Conservation (phyloP, 1,139 yeast species). For the Martiniozyma asiatica region DNA sequence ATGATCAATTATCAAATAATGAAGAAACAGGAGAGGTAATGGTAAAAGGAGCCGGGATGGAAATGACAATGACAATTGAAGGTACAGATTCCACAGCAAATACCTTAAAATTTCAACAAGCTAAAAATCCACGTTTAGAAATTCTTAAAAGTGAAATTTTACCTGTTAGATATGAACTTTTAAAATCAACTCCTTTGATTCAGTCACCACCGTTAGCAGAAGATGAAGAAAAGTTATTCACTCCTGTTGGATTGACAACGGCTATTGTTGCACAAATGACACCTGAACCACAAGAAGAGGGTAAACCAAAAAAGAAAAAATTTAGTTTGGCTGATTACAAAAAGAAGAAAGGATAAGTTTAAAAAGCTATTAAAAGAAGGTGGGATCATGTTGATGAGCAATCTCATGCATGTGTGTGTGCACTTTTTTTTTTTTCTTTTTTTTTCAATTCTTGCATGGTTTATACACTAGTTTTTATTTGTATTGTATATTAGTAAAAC, state of each 20-base stretch:
- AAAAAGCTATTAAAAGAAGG: too few species aligned
- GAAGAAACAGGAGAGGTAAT: background rate
- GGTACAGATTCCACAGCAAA: too few species aligned
- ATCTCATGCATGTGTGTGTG: too few species aligned
- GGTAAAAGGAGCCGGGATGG: background rate
- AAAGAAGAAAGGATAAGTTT: slow-evolving; percentile 17
- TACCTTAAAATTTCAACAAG: too few species aligned
- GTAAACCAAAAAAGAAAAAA: slow-evolving; percentile 20
- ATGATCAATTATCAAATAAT: background rate
- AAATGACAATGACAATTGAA: slow-evolving; percentile 1
- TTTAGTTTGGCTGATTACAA: slow-evolving; percentile 25
- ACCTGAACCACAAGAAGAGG: slow-evolving; percentile 6
- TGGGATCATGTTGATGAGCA: too few species aligned
- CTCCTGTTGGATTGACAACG: slow-evolving; percentile 8
- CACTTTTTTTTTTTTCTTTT: background rate
- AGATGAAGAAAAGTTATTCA: slow-evolving; percentile 2
- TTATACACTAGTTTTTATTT: slow-evolving; percentile 10
- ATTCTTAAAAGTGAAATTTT: too few species aligned
- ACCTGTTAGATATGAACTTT: too few species aligned
- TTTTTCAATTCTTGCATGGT: slow-evolving; percentile 2
- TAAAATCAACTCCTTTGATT: too few species aligned
- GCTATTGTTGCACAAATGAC: slow-evolving; percentile 4
- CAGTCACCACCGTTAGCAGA: too few species aligned
- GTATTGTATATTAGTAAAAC: slow-evolving; percentile 6
- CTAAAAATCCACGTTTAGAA: too few species aligned